A percentile compares a stretch with the other conserved stretches of the same genome.
phyloP scores from a whole-genome alignment of 257 asterid genomes.

The Petrea volubilis region DNA sequence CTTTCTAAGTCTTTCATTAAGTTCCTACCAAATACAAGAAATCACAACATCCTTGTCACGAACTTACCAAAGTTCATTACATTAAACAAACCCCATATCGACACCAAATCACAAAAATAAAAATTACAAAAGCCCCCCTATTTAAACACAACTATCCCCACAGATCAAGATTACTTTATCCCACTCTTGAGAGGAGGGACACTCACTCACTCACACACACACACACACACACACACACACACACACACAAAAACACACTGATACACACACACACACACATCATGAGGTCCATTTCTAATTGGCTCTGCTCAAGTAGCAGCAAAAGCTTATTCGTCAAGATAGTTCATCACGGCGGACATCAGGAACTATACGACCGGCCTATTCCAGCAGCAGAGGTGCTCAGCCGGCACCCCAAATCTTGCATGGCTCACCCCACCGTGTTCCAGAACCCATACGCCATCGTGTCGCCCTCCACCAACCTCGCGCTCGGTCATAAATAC shows the following conservation, averaged over 20 bases:
- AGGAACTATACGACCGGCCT: constrained; percentile 62
- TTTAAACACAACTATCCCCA: no score
- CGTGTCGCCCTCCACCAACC: constrained; percentile 50
- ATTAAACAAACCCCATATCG: neutral
- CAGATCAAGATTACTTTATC: neutral
- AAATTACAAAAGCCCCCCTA: no score
- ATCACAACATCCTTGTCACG: constrained; percentile 14
- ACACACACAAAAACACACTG: no score
- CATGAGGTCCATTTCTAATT: constrained; percentile 35
- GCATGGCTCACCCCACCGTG: constrained; percentile 49
- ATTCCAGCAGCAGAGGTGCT: constrained; percentile 50
- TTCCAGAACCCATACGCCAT: constrained; percentile 57
- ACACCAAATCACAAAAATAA: no score
- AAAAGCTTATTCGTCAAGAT: constrained; percentile 51
- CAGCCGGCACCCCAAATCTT: constrained; percentile 47
- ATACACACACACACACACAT: no score
- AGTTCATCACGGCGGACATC: constrained; percentile 63
- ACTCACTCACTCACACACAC: no score
- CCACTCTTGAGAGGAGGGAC: no score
- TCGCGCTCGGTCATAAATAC: constrained; percentile 57
- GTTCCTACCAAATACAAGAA: constrained; percentile 11
- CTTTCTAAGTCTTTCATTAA: no score
- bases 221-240: no score
- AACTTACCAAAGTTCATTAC: constrained; percentile 21
- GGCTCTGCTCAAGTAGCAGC: constrained; percentile 45